Evolutionary conservation across 768 basidiomycete species (phyloP), one percentile per base, ranked within the genome.

Genomic region (Mycena amicta): DNA sequence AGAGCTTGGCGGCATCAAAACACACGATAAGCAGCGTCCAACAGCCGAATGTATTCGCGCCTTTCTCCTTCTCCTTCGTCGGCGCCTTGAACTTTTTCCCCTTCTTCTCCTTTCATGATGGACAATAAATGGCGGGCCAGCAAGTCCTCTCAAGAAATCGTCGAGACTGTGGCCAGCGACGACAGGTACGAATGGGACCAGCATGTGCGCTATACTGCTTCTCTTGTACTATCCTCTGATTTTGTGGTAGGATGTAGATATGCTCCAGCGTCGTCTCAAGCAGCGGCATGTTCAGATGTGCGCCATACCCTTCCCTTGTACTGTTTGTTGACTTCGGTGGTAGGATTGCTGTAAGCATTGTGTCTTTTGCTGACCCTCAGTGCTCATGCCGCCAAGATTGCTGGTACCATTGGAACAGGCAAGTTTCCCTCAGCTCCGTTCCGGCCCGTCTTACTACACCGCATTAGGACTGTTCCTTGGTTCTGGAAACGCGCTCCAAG

Each of bases 241-340:
- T 8, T 8, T 8, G 8, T 37, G 18, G 8, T 18, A 81, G 54
- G 86, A 88, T 67, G 74, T 86, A 50, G 90, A 91, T 66, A 79
- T 77, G 28, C 88, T 92, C 4, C 89, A 91, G 65, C 82, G 89
- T 27, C 81, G 82, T 33, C 79, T 91, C 33, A 84, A 89, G 72
- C 88, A 90, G 71, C 83, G 89, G 28, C 89, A 90, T 83, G 85
- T 89, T 15, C 89, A 90, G 69, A 91, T 91, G 89, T 86, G 66
- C 53, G 82, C 72, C 55, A 31, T 26, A 12, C n/a, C 8, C 12
- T 49, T 43, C 22, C 16, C 22, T 18, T 23, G 46, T 41, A 23
- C 46, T 49, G 23, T 25, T 39, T 53, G 37, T 25, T 59, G 6
- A 56, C 27, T 37, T 31, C 53, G n/a, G 50, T 23, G 57, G 41